Evolutionary conservation across 768 basidiomycete species (phyloP).

Genomic region (Boletus edulis): DNA sequence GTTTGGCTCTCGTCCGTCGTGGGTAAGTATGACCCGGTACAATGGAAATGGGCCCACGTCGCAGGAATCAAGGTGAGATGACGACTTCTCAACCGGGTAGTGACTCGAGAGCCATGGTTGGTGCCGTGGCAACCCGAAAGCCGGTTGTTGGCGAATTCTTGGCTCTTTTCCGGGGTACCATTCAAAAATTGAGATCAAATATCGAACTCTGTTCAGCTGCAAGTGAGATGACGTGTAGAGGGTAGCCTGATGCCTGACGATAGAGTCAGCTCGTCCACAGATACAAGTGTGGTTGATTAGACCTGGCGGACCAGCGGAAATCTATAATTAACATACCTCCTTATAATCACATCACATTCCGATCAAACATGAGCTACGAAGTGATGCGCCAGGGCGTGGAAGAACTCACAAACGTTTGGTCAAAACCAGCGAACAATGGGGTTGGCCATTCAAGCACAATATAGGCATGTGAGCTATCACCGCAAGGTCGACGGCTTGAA

Average conservation of each 20-base stretch:
- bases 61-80: slow-evolving; percentile 10
- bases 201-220: neutral
- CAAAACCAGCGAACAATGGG: slow-evolving; percentile 24
- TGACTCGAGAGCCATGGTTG: slow-evolving; percentile 12
- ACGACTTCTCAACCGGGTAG: slow-evolving; percentile 5
- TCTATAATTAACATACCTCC: slow-evolving; percentile 8
- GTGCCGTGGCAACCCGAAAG: slow-evolving; percentile 9
- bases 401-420: slow-evolving; percentile 1
- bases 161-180: neutral
- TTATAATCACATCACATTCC: slow-evolving; percentile 15
- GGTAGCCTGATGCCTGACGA: neutral
- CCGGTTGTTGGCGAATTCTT: neutral
- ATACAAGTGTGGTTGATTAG: neutral
- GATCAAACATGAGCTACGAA: neutral
- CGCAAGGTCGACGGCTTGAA: slow-evolving; percentile 1
- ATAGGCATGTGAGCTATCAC: slow-evolving; percentile 15
- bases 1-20: slow-evolving; percentile 4
- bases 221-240: neutral
- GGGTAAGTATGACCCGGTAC: slow-evolving; percentile 15
- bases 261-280: too few relatives aligned
- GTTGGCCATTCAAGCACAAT: neutral
- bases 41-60: slow-evolving; percentile 3
- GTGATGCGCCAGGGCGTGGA: slow-evolving; percentile 2
- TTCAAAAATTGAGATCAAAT: neutral
- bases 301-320: neutral